Conservation (phyloP, 2,329 filamentous ascomycete species). For the Annulohypoxylon truncatum region DNA sequence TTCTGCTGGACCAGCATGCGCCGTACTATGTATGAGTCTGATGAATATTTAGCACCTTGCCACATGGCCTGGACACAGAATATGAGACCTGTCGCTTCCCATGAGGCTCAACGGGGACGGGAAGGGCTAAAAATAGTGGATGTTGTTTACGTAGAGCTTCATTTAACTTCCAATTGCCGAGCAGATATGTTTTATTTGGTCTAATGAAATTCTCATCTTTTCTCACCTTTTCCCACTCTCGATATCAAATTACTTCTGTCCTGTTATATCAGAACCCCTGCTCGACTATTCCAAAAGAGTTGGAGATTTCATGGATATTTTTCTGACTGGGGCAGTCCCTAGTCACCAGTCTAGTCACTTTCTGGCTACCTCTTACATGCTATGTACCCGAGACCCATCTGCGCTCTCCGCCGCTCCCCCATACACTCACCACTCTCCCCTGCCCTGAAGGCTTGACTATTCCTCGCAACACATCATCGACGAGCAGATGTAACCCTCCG, state of each 20-base stretch:
- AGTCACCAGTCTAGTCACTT: constrained; percentile 46
- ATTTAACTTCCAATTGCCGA: constrained; percentile 35
- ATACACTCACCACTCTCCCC: constrained; percentile 49
- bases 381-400: constrained; percentile 43
- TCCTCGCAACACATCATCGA: constrained; percentile 55
- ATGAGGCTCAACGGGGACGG: constrained; percentile 35
- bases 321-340: constrained; percentile 49
- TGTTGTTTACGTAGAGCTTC: constrained; percentile 31
- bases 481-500: constrained; percentile 56
- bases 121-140: constrained; percentile 35
- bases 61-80: constrained; percentile 46
- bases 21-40: constrained; percentile 15
- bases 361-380: constrained; percentile 47
- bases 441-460: constrained; percentile 49
- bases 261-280: constrained; percentile 50
- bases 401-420: constrained; percentile 47
- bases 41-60: constrained; percentile 24
- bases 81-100: constrained; percentile 54
- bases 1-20: constrained; percentile 25
- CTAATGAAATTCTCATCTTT: constrained; percentile 37
- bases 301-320: constrained; percentile 43
- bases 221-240: constrained; percentile 30
- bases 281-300: constrained; percentile 49
- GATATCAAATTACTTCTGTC: constrained; percentile 49
- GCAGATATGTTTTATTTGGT: constrained; percentile 26